Percentiles rank a stretch among this genome's conserved stretches.
Evolutionary conservation across 2,329 filamentous ascomycete genomes (phyloP).

Genomic region (Aureobasidium lini): DNA sequence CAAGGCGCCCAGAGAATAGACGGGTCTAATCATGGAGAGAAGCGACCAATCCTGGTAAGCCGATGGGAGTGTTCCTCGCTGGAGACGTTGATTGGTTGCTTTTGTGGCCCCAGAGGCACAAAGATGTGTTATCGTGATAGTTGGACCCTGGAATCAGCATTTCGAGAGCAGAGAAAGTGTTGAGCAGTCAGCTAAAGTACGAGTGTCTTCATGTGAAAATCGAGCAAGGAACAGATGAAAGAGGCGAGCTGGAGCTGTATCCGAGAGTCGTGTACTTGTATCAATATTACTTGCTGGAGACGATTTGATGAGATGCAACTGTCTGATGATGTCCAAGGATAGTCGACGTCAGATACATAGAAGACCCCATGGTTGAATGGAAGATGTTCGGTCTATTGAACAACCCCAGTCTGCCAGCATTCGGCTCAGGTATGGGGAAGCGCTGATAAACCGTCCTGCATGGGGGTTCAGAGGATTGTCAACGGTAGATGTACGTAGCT

Average conservation of each 20-base stretch:
- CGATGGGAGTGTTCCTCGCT: neutral
- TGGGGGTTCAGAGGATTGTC: neutral
- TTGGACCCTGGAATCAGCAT: neutral
- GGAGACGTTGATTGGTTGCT: neutral
- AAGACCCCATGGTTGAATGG: neutral
- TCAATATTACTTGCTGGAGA: neutral
- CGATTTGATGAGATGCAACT: neutral
- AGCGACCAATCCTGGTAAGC: too few relatives aligned
- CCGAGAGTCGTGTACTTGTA: neutral
- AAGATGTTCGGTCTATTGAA: neutral
- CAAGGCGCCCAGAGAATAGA: too few relatives aligned
- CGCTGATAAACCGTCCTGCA: slow-evolving; percentile 9
- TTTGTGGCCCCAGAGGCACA: neutral
- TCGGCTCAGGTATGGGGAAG: neutral
- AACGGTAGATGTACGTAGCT: neutral
- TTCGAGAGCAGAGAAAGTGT: neutral
- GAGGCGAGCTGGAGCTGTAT: neutral
- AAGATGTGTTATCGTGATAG: neutral
- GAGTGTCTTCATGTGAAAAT: neutral
- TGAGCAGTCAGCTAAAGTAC: neutral
- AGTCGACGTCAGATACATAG: neutral
- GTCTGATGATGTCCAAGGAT: neutral
- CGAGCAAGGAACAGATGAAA: neutral
- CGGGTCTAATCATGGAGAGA: too few relatives aligned
- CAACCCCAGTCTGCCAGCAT: neutral